These are phyloP conservation scores for Pseudocercospora musae DNA, from an alignment of 2,329 filamentous ascomycete genomes.

Conservation along the genomic window DNA sequence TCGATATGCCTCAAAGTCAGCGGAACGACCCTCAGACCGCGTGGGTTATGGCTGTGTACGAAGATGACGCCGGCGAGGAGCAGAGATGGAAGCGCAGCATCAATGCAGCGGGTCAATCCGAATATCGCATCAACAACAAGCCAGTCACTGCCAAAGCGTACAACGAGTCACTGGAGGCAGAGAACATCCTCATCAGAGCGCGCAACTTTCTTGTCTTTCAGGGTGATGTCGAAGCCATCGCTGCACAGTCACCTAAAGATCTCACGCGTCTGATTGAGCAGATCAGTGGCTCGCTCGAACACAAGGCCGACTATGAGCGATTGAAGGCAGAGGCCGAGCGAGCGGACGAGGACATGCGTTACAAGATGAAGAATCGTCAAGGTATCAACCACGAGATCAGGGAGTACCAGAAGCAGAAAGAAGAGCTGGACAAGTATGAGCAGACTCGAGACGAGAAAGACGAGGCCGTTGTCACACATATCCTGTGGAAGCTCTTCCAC, in stretches of 20 bases:
- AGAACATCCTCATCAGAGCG: constrained; percentile 97
- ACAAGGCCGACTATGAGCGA: constrained; percentile 88
- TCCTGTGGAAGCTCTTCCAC: constrained; percentile 94
- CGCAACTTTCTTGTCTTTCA: constrained; percentile 98
- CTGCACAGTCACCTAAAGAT: constrained; percentile 89
- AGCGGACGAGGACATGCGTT: constrained; percentile 81
- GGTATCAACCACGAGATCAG: constrained; percentile 98
- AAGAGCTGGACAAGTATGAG: constrained; percentile 89
- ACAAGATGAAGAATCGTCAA: constrained; percentile 82
- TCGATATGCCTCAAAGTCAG: constrained; percentile 58
- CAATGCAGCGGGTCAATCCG: constrained; percentile 80
- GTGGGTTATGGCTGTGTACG: constrained; percentile 99
- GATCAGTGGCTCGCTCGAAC: constrained; percentile 92
- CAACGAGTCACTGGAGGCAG: constrained; percentile 84
- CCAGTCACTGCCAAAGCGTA: constrained; percentile 86
- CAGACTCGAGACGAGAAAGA: constrained; percentile 87
- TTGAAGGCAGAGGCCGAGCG: constrained; percentile 84
- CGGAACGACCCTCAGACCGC: constrained; percentile 82
- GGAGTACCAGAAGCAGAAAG: constrained; percentile 95
- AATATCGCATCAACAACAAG: constrained; percentile 95
- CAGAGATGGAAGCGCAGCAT: constrained; percentile 96
- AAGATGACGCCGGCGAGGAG: constrained; percentile 92
- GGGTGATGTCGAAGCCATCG: constrained; percentile 95
- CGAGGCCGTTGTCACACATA: constrained; percentile 85
- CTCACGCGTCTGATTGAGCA: constrained; percentile 93